phyloP scores from a whole-genome alignment of 139 green algal genomes.

The Deuterostichococcus epilithicus region DNA sequence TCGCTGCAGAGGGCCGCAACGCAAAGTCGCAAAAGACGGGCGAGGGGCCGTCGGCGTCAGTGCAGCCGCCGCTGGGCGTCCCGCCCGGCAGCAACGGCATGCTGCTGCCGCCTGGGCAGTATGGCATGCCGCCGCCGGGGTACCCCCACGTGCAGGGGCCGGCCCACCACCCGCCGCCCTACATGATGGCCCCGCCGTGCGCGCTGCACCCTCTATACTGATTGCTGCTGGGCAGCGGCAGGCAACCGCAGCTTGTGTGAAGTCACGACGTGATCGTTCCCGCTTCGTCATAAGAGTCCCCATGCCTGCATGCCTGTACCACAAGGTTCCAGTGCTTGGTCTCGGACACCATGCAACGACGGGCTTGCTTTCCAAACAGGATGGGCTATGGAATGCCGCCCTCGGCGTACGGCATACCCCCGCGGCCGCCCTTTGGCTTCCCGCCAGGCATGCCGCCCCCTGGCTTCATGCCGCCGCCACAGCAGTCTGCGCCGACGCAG shows the following conservation, averaged over 20 bases:
- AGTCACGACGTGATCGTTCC: no score
- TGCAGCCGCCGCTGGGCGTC: no score
- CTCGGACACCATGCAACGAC: no score
- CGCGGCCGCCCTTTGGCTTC: neutral
- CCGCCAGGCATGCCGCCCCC: slow-evolving; percentile 4
- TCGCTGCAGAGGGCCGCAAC: neutral
- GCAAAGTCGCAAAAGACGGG: neutral
- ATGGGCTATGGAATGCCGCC: neutral
- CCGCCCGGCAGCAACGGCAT: no score
- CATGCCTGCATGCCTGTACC: neutral
- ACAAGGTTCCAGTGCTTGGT: no score
- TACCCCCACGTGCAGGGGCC: neutral
- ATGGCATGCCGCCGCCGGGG: neutral
- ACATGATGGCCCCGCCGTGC: slow-evolving; percentile 6
- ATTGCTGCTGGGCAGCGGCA: no score
- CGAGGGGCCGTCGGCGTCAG: neutral
- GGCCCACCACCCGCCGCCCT: neutral
- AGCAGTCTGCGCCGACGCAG: neutral
- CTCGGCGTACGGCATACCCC: neutral
- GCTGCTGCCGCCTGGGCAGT: neutral
- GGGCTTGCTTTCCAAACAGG: neutral
- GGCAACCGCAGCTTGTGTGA: no score
- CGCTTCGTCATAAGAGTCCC: no score
- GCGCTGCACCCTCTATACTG: no score
- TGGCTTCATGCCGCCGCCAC: neutral